Evolutionary conservation across 176 grass and related monocot genomes (phyloP).

Genomic region (Hyparrhenia diplandra): DNA sequence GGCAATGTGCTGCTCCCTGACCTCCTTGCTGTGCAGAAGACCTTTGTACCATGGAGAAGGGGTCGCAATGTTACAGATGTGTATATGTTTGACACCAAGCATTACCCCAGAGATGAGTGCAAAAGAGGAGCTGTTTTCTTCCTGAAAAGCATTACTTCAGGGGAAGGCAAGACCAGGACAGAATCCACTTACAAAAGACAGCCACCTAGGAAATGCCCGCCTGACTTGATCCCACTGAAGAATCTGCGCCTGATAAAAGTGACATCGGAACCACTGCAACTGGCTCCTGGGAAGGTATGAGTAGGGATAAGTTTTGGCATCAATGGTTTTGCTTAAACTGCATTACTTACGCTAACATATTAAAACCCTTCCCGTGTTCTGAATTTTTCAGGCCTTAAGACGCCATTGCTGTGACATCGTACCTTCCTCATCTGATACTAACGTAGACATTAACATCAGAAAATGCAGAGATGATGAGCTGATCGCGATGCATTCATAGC

Average conservation of each 20-base stretch:
- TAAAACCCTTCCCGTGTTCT: slow-evolving; percentile 9
- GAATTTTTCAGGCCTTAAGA: slow-evolving; percentile 56
- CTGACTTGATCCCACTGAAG: slow-evolving; percentile 32
- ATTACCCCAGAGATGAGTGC: slow-evolving; percentile 57
- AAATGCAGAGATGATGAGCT: slow-evolving; percentile 89
- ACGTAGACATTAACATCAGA: slow-evolving; percentile 67
- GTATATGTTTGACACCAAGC: slow-evolving; percentile 80
- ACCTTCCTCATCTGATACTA: slow-evolving; percentile 51
- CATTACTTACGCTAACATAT: not conserved
- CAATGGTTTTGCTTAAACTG: not conserved
- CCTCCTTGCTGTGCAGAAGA: slow-evolving; percentile 69
- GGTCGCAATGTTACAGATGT: slow-evolving; percentile 41
- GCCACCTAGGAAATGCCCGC: slow-evolving; percentile 40
- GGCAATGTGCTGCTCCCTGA: slow-evolving; percentile 65
- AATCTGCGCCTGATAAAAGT: slow-evolving; percentile 52
- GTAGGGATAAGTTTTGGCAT: not conserved
- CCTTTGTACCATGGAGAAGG: slow-evolving; percentile 72
- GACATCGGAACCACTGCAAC: slow-evolving; percentile 36
- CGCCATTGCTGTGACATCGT: slow-evolving; percentile 85
- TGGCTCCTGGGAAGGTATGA: slow-evolving; percentile 63
- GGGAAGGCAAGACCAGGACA: slow-evolving; percentile 30
- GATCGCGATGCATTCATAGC: slow-evolving; percentile 68
- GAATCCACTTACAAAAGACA: slow-evolving; percentile 62
- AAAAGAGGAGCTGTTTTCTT: slow-evolving; percentile 65
- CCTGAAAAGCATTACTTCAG: slow-evolving; percentile 41